Percentiles rank a stretch among this genome's conserved stretches.
Conservation (phyloP, 805 yeast genomes). For the Metschnikowia cubensis region DNA sequence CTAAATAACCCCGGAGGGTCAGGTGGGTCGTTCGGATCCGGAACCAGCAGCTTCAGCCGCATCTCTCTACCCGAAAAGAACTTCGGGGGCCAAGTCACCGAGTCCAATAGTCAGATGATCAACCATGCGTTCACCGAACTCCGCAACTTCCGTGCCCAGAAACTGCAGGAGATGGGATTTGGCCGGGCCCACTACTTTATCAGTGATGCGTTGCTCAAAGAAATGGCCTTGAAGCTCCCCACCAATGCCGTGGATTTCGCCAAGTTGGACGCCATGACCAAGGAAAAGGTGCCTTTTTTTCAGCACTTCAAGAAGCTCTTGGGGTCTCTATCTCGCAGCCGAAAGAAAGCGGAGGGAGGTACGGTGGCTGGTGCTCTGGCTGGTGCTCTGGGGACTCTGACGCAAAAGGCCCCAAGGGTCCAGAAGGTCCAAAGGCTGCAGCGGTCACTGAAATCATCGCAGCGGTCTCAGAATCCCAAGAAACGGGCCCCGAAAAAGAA, state of each 20-base stretch:
- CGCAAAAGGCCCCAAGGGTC: background rate
- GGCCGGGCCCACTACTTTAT: slow-evolving; percentile 22
- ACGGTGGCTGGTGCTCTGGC: no score
- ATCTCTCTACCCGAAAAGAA: slow-evolving; percentile 21
- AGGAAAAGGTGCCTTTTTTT: slow-evolving; percentile 31
- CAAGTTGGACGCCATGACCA: slow-evolving; percentile 32
- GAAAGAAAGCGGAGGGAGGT: slow-evolving; percentile 19
- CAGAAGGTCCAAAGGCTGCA: no score
- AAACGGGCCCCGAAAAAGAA: background rate
- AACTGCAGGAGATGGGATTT: slow-evolving; percentile 39
- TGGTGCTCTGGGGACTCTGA: no score
- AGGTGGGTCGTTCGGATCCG: no score
- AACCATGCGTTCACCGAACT: slow-evolving; percentile 34
- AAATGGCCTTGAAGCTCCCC: slow-evolving; percentile 56
- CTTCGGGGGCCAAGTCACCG: slow-evolving; percentile 15
- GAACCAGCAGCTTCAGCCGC: slow-evolving; percentile 10
- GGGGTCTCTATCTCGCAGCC: slow-evolving; percentile 27
- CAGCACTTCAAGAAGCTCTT: slow-evolving; percentile 37
- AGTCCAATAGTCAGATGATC: slow-evolving; percentile 20
- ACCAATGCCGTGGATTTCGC: slow-evolving; percentile 45
- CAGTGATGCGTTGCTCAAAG: slow-evolving; percentile 39
- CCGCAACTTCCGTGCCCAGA: slow-evolving; percentile 38
- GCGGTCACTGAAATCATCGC: no score
- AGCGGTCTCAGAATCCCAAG: no score
- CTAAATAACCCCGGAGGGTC: background rate